phyloP scores from a whole-genome alignment of 2,329 filamentous ascomycete species.

The Teratosphaeria gauchensis region DNA sequence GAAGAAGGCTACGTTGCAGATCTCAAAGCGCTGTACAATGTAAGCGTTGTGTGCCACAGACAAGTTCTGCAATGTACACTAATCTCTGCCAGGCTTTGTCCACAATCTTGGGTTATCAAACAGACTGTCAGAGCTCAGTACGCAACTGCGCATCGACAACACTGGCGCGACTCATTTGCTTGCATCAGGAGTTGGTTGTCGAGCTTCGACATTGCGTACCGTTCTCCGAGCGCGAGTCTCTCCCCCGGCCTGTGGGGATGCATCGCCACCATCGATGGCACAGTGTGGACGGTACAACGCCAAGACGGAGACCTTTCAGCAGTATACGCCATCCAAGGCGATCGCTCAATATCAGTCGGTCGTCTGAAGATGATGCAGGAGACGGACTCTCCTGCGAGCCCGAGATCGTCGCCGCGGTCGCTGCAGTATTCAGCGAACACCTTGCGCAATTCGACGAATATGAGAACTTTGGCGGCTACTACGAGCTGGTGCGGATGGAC shows the following conservation, averaged over 20 bases:
- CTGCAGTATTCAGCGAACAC: slow-evolving; percentile 44
- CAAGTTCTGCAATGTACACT: neutral
- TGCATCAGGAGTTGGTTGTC: slow-evolving; percentile 73
- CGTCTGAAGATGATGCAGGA: slow-evolving; percentile 27
- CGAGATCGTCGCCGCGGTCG: slow-evolving; percentile 44
- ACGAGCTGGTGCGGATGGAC: slow-evolving; percentile 75
- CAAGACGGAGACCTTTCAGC: slow-evolving; percentile 6
- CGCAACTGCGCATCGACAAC: slow-evolving; percentile 20
- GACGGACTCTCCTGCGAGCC: slow-evolving; percentile 40
- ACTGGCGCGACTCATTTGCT: slow-evolving; percentile 60
- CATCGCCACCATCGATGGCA: slow-evolving; percentile 36
- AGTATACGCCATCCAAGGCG: slow-evolving; percentile 30
- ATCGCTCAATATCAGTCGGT: slow-evolving; percentile 37
- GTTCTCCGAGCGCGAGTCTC: slow-evolving; percentile 43
- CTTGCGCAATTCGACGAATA: slow-evolving; percentile 77
- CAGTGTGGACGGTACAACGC: slow-evolving; percentile 34
- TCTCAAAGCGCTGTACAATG: slow-evolving; percentile 76
- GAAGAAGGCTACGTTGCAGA: slow-evolving; percentile 86
- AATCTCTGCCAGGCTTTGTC: slow-evolving; percentile 31
- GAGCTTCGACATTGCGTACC: slow-evolving; percentile 65
- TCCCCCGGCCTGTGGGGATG: slow-evolving; percentile 17
- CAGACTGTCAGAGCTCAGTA: slow-evolving; percentile 17
- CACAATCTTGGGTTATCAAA: slow-evolving; percentile 27
- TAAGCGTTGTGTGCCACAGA: slow-evolving; percentile 26
- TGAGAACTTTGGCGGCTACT: slow-evolving; percentile 84